Conservation (phyloP, 805 yeast species). For the Lipomyces lipofer region DNA sequence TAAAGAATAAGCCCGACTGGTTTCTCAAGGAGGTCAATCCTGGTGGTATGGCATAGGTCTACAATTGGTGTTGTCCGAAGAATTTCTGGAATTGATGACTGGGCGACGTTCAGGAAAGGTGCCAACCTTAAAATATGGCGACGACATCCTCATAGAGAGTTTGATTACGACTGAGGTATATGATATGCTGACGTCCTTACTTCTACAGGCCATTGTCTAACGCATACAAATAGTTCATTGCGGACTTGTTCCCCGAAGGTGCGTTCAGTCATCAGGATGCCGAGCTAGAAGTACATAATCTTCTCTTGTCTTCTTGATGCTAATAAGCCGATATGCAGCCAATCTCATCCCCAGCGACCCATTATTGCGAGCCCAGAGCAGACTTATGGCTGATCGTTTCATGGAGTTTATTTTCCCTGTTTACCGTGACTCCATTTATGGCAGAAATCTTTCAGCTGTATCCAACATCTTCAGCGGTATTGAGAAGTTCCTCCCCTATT, state of each 20-base stretch:
- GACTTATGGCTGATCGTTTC: conserved; percentile 33
- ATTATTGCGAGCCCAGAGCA: conserved; percentile 61
- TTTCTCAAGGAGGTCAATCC: conserved; percentile 35
- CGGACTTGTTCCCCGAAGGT: conserved; percentile 35
- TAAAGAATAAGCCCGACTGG: conserved; percentile 38
- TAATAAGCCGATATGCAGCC: conserved; percentile 7
- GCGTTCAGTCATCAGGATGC: neutral
- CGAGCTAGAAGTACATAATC: neutral
- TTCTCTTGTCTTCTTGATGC: too few species aligned
- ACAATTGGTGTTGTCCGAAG: neutral
- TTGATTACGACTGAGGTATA: conserved; percentile 33
- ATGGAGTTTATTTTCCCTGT: conserved; percentile 23
- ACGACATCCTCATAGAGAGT: conserved; percentile 33
- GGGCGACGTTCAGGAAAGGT: conserved; percentile 35
- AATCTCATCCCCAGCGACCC: conserved; percentile 74
- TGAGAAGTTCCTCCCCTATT: conserved; percentile 29
- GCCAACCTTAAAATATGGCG: conserved; percentile 35
- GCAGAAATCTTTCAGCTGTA: conserved; percentile 2
- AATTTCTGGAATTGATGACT: too few species aligned
- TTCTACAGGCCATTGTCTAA: neutral
- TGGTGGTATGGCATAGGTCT: conserved; percentile 30
- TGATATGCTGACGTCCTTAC: neutral
- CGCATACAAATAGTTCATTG: conserved; percentile 28
- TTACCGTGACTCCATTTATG: conserved; percentile 19
- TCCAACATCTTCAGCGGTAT: conserved; percentile 23